Evolutionary conservation across 2,329 filamentous ascomycete genomes (phyloP), one percentile per base, ranked within the genome.

Genomic region (Laburnicola sp.): DNA sequence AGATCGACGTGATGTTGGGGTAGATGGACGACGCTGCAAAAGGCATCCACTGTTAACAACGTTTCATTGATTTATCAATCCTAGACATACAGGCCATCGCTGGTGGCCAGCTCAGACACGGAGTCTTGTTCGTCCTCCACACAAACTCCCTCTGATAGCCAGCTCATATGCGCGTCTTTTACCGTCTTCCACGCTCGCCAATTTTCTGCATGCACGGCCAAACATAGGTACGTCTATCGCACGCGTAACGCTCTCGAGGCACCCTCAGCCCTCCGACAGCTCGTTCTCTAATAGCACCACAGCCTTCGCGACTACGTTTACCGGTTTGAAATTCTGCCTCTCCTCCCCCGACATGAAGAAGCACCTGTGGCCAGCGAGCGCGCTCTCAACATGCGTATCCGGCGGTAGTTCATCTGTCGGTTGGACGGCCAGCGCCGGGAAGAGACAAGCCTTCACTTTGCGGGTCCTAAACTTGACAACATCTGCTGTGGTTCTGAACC

Each of bases 291-390:
- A 6, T 11, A 54, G 16, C 7, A 59, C 54, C 8, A 36, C 37
- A 10, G 54, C 51, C 28, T 55, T 59, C 2, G 45, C 45, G 2
- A 51, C 3, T 4, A 31, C 21, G 7, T 8, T 22, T 2, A 16
- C 25, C 16, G 25, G 28, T 25, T 46, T 26, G 7, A 48, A 41
- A 11, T 7, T 43, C 10, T 38, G 10, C 22, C 26, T 56, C 39
- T 57, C 57, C n/a, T 47, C 16, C 7, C 25, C 37, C 1, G 42
- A 47, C 4, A 53, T 45, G 9, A 53, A 38, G 38, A 59, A 58
- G 7, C 31, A 42, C 43, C 51, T 58, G 28, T 58, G 54, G 38
- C 21, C 49, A 4, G 44, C 36, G 3, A 60, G 27, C 4, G 41
- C 39, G 3, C 42, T 40, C 3, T 48, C 28, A 4, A 57, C 31